Evolutionary conservation across 106 monocot genomes (phyloP).

Genomic region (Platanthera guangdongensis): DNA sequence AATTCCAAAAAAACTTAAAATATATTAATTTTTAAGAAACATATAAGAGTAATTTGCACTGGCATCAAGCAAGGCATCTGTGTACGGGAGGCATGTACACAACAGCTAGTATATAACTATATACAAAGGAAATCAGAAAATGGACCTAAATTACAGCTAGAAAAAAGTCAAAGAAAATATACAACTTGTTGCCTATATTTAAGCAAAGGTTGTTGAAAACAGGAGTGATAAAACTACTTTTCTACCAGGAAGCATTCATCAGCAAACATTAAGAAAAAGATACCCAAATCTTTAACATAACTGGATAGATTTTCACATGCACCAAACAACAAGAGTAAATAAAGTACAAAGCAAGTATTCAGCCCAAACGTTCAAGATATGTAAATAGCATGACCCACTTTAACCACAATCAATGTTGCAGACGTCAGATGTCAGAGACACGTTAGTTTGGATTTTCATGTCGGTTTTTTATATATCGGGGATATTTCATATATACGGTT

Average conservation of each 20-base stretch:
- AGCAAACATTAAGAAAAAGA: not conserved
- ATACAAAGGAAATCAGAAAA: not conserved
- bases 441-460: too few relatives aligned
- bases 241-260: not conserved
- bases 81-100: too few relatives aligned
- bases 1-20: too few relatives aligned
- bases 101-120: too few relatives aligned
- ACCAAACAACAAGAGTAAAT: not conserved
- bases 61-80: too few relatives aligned
- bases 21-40: too few relatives aligned
- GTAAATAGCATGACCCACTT: not conserved
- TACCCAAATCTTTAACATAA: not conserved
- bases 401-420: not conserved
- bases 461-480: too few relatives aligned
- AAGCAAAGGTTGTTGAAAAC: not conserved
- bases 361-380: not conserved
- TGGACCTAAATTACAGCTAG: not conserved
- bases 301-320: not conserved
- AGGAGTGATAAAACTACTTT: not conserved
- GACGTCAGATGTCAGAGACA: too few relatives aligned
- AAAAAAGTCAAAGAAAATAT: not conserved
- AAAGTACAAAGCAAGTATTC: not conserved
- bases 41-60: too few relatives aligned
- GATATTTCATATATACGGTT: too few relatives aligned
- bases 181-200: not conserved